phyloP scores from a whole-genome alignment of 2,329 filamentous ascomycete genomes.

The Akanthomyces uredinophilus region DNA sequence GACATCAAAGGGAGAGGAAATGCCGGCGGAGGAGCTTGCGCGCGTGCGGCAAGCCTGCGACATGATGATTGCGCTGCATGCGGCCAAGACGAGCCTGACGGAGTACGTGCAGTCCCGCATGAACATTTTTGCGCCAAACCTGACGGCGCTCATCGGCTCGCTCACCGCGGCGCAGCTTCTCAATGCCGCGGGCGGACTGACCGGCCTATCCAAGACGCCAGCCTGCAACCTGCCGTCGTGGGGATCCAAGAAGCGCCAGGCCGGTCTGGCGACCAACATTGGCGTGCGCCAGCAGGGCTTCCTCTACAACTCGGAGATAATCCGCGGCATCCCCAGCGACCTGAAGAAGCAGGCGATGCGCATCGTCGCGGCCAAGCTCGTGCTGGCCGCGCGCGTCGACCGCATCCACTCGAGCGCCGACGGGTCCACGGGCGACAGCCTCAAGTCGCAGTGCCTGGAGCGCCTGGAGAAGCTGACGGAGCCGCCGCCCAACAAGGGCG shows the following conservation, averaged over 20 bases:
- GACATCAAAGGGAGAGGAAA: constrained; percentile 74
- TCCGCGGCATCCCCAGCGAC: constrained; percentile 77
- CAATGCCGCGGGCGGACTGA: constrained; percentile 85
- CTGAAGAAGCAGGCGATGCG: constrained; percentile 91
- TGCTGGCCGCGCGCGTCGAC: constrained; percentile 89
- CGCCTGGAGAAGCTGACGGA: constrained; percentile 90
- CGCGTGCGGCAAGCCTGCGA: constrained; percentile 74
- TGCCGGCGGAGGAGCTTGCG: constrained; percentile 69
- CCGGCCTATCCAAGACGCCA: constrained; percentile 84
- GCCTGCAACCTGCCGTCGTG: constrained; percentile 88
- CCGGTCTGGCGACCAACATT: constrained; percentile 87
- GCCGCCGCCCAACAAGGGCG: constrained; percentile 82
- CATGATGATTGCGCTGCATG: constrained; percentile 82
- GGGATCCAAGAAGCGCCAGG: constrained; percentile 81
- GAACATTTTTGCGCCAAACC: constrained; percentile 90
- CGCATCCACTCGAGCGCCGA: constrained; percentile 76
- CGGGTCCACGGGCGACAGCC: constrained; percentile 74
- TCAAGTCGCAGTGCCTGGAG: constrained; percentile 77
- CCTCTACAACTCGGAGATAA: constrained; percentile 85
- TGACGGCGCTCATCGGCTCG: constrained; percentile 85
- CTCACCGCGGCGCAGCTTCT: constrained; percentile 94
- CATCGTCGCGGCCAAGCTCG: constrained; percentile 87
- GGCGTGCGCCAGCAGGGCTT: constrained; percentile 89
- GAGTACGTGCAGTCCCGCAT: constrained; percentile 96
- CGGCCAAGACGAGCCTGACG: constrained; percentile 78